Evolutionary conservation across 495 filamentous ascomycete species (phyloP), one percentile per base, ranked within the genome.

Genomic region (Annulohypoxylon stygium): DNA sequence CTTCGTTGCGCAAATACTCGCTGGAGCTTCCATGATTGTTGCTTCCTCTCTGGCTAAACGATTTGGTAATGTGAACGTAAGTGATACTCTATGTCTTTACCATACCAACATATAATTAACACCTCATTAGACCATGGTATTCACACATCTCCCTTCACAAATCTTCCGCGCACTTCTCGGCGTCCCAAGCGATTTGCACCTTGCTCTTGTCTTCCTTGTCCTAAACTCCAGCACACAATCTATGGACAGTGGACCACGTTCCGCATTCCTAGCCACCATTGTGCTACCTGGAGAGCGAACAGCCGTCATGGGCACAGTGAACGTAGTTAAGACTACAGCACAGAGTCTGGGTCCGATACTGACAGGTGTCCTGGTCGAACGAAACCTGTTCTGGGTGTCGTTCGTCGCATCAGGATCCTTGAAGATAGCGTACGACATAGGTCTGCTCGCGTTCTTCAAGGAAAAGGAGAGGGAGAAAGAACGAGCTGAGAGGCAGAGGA

Each of bases 181-280:
- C 0, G 25, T 79, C 8, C 76, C 83, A 5, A 62, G 74, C 48
- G 76, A 67, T 6, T 41, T 91, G 0, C 80, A 81, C 2, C 66
- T 92, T 2, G 86, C 90, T 0, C 81, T 95, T 18, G 77, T 94
- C 14, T 88, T 94, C 39, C 86, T 91, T 0, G 75, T 81, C 8
- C 69, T 85, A 7, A 84, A 85, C 73, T 79, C 81, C 51, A 86
- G 86, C 30, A 84, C 88, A 8, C 87, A 89, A 69, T 90, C 84
- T 64, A 97, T 97, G 93, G 93, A 97, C 76, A 89, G 92, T 72
- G 93, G 91, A 0, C 94, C 94, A 0, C 89, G 93, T 0, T 88
- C 92, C 1, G 93, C 94, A 0, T 94, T 97, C 78, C 86, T 97
- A 10, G 90, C 93, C 1, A 88, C 90, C 0, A 90, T 91, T 0